A percentile compares a stretch with the other conserved stretches of the same genome.
Conservation (phyloP, 805 yeast genomes). For the Metschnikowia shivogae region DNA sequence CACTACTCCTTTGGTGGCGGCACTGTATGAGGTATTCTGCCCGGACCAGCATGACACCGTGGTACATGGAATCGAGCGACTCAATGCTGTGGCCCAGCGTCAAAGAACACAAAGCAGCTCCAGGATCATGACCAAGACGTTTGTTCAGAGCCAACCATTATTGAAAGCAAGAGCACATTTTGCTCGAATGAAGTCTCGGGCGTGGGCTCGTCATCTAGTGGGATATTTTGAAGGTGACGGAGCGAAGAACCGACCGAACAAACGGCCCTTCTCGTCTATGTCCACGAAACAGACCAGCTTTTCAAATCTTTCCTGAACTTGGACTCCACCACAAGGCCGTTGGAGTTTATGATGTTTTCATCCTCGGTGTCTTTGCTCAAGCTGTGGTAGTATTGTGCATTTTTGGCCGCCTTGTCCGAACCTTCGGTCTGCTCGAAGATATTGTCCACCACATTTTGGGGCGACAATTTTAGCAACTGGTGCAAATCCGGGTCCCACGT, state of each 20-base stretch:
- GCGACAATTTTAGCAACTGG: conserved; percentile 50
- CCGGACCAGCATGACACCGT: neutral
- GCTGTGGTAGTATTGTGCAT: conserved; percentile 19
- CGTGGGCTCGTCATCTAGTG: conserved; percentile 10
- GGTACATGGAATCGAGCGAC: neutral
- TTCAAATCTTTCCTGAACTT: conserved; percentile 34
- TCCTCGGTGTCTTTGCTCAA: conserved; percentile 21
- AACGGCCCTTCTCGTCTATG: conserved; percentile 3
- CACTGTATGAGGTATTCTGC: neutral
- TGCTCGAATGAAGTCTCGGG: conserved; percentile 8
- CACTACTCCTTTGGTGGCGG: neutral
- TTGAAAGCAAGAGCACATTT: conserved; percentile 10
- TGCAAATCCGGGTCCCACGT: conserved; percentile 56
- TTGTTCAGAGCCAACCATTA: conserved; percentile 10
- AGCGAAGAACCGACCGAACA: neutral
- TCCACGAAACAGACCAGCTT: conserved; percentile 30
- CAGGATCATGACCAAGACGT: neutral
- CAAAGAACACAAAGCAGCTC: neutral
- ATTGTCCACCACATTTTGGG: conserved; percentile 70
- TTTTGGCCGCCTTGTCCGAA: conserved; percentile 14
- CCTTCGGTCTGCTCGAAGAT: conserved; percentile 48
- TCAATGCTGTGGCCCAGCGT: neutral
- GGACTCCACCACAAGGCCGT: conserved; percentile 42
- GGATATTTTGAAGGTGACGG: conserved; percentile 6
- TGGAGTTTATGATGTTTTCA: conserved; percentile 23